phyloP scores from a whole-genome alignment of 805 yeast genomes.

The Pichia ethanolica region DNA sequence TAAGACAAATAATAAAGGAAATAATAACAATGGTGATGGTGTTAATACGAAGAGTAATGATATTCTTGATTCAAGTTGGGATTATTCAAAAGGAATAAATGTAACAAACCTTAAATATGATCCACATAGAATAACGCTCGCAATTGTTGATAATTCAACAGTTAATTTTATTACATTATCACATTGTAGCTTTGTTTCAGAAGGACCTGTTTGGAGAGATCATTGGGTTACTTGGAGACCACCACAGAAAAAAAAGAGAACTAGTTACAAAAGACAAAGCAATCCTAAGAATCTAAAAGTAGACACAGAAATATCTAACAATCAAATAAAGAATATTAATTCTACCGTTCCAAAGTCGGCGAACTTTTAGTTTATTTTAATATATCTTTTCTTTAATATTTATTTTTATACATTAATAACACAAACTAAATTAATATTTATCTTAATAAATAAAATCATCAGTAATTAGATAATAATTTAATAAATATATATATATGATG shows the following conservation, averaged over 20 bases:
- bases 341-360: neutral
- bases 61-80: slow-evolving; percentile 7
- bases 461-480: neutral
- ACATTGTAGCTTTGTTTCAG: slow-evolving; percentile 38
- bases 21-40: neutral
- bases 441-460: neutral
- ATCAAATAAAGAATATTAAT: too few relatives aligned
- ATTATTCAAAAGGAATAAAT: slow-evolving; percentile 10
- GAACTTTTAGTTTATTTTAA: neutral
- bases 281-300: neutral
- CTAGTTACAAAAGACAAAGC: neutral
- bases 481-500: neutral
- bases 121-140: slow-evolving; percentile 39
- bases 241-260: slow-evolving; percentile 3
- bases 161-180: slow-evolving; percentile 54
- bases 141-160: slow-evolving; percentile 69
- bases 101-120: slow-evolving; percentile 8
- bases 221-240: slow-evolving; percentile 16
- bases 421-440: too few relatives aligned
- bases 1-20: neutral
- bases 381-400: neutral
- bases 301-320: too few relatives aligned
- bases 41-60: too few relatives aligned
- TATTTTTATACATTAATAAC: neutral
- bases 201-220: slow-evolving; percentile 26